Percentiles rank a stretch among this genome's conserved stretches.
These are phyloP conservation scores for Solanum dulcamara DNA, from an alignment of 257 asterid genomes.

Conservation along the genomic window DNA sequence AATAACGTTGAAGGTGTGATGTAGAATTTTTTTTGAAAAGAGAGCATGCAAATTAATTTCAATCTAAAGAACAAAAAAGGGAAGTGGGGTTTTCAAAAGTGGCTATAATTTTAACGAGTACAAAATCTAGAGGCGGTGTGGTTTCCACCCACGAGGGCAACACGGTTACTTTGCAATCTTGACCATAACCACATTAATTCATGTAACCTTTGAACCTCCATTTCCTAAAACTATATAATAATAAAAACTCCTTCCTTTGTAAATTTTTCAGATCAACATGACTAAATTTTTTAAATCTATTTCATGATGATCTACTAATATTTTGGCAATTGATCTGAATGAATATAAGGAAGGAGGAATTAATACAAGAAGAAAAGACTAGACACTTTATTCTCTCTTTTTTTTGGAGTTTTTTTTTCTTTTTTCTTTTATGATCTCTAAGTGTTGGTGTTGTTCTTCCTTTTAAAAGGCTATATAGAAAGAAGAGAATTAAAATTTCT, in stretches of 20 bases:
- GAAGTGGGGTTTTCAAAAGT: not conserved
- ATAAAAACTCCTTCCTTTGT: not conserved
- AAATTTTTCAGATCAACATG: conserved; percentile 13
- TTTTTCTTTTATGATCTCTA: not conserved
- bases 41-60: not conserved
- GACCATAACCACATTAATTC: conserved; percentile 11
- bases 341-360: conserved; percentile 7
- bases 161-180: conserved; percentile 9
- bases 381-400: not conserved
- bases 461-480: not conserved
- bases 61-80: not conserved
- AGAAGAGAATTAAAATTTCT: not conserved
- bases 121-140: conserved; percentile 44
- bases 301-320: not conserved
- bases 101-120: conserved; percentile 20
- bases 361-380: not conserved
- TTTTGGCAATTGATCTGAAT: not conserved
- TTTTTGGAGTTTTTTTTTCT: not conserved
- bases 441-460: not conserved
- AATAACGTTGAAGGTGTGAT: not conserved
- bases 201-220: conserved; percentile 25
- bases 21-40: not conserved
- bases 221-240: not conserved
- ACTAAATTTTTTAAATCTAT: not conserved
- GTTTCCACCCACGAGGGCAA: conserved; percentile 42